phyloP scores from a whole-genome alignment of 805 yeast genomes.

The Starmerella stigmatis region DNA sequence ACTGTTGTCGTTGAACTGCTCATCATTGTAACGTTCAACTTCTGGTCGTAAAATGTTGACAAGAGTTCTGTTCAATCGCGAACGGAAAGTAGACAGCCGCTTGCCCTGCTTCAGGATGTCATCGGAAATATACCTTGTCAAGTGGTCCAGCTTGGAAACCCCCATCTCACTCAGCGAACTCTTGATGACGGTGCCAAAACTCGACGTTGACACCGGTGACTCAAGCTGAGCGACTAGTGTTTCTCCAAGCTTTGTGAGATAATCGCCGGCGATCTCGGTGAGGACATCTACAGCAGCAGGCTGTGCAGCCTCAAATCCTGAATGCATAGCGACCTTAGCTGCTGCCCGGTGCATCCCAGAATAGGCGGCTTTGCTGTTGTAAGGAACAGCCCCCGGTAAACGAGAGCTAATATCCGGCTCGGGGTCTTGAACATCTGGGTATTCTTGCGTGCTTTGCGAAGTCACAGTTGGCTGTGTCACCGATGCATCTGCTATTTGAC shows the following conservation, averaged over 20 bases:
- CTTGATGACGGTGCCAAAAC: constrained; percentile 41
- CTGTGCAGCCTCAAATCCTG: constrained; percentile 81
- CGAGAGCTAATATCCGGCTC: constrained; percentile 81
- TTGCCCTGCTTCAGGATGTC: constrained; percentile 56
- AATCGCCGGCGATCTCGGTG: constrained; percentile 74
- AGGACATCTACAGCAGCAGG: constrained; percentile 66
- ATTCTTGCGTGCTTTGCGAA: constrained; percentile 11
- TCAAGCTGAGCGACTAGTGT: constrained; percentile 65
- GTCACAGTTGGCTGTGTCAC: not conserved
- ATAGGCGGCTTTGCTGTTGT: constrained; percentile 50
- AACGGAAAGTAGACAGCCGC: constrained; percentile 58
- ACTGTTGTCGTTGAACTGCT: constrained; percentile 75
- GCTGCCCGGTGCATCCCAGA: constrained; percentile 58
- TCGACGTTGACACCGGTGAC: constrained; percentile 33
- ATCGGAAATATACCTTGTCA: constrained; percentile 65
- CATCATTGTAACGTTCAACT: constrained; percentile 42
- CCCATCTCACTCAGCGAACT: constrained; percentile 78
- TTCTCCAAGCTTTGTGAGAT: constrained; percentile 60
- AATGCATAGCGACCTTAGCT: constrained; percentile 75
- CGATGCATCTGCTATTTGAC: constrained; percentile 10
- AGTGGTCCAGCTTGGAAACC: constrained; percentile 52
- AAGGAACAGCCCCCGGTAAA: constrained; percentile 55
- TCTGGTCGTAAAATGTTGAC: constrained; percentile 77
- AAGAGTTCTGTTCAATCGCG: constrained; percentile 57
- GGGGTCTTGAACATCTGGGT: constrained; percentile 40